Evolutionary conservation across 192 early-diverging fungal genomes (phyloP).

Genomic region (Dissophora ornata): DNA sequence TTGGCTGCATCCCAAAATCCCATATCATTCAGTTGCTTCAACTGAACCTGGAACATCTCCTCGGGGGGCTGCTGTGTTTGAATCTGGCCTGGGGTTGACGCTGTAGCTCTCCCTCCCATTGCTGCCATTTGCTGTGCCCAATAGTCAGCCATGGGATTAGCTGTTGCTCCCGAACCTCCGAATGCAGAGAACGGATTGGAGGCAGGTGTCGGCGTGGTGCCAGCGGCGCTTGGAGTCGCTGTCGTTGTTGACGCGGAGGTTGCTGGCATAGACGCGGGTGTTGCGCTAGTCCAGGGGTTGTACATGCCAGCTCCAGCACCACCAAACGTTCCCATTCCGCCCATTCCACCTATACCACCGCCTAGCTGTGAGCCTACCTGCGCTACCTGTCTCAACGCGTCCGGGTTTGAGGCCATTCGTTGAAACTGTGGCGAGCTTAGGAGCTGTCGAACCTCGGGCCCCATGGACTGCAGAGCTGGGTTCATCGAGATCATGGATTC

Average conservation of each 20-base stretch:
- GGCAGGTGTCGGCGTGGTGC: slow-evolving; percentile 1
- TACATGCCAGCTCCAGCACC: slow-evolving; percentile 4
- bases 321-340: background rate
- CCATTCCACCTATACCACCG: background rate
- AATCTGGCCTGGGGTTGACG: slow-evolving; percentile 6
- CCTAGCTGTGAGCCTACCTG: slow-evolving; percentile 61
- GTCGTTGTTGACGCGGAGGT: slow-evolving; percentile 12
- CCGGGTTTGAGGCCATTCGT: slow-evolving; percentile 86
- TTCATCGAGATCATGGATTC: slow-evolving; percentile 86
- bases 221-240: slow-evolving; percentile 1
- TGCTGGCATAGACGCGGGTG: background rate
- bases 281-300: slow-evolving; percentile 8
- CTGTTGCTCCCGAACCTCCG: slow-evolving; percentile 5
- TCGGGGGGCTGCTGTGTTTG: slow-evolving; percentile 65
- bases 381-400: slow-evolving; percentile 76
- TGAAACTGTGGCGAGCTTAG: slow-evolving; percentile 78
- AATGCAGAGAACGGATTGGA: slow-evolving; percentile 59
- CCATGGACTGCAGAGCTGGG: slow-evolving; percentile 81
- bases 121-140: slow-evolving; percentile 14
- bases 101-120: slow-evolving; percentile 17
- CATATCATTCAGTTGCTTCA: slow-evolving; percentile 93
- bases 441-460: slow-evolving; percentile 85
- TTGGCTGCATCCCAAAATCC: slow-evolving; percentile 90
- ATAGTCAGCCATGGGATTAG: slow-evolving; percentile 19
- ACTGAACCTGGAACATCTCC: slow-evolving; percentile 76